A percentile compares a stretch with the other conserved stretches of the same genome.
phyloP scores from a whole-genome alignment of 139 green algal species.

The Chlorella sorokiniana region DNA sequence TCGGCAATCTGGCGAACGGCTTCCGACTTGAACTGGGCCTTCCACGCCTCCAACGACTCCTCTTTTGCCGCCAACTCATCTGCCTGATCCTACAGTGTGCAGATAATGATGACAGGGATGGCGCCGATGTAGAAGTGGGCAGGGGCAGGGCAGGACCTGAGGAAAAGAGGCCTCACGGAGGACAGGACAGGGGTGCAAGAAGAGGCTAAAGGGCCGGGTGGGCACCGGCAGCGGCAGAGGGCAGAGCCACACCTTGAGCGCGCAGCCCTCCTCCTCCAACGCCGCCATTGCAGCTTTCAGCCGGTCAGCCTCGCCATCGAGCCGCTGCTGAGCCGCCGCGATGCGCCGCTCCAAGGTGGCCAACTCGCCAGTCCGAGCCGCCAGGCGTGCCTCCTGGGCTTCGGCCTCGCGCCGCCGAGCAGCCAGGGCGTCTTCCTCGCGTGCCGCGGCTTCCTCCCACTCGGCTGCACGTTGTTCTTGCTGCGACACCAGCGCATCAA shows the following conservation, averaged over 20 bases:
- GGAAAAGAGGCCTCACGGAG: background rate
- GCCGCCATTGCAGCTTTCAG: constrained; percentile 31
- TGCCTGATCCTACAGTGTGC: constrained; percentile 17
- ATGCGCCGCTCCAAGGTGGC: constrained; percentile 11
- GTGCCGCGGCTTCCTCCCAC: constrained; percentile 41
- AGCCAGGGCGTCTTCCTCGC: constrained; percentile 33
- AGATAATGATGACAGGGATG: background rate
- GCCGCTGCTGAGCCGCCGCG: constrained; percentile 19
- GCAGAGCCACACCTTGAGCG: constrained; percentile 52
- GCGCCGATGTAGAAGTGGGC: background rate
- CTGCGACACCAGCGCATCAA: constrained; percentile 36
- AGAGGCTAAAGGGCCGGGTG: too few relatives aligned
- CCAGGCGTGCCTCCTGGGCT: constrained; percentile 6
- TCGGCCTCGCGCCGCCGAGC: constrained; percentile 20
- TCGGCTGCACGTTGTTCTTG: constrained; percentile 45
- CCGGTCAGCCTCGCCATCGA: constrained; percentile 37
- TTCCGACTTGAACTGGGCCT: constrained; percentile 52
- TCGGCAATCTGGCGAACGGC: constrained; percentile 52
- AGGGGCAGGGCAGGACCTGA: background rate
- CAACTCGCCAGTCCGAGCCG: constrained; percentile 26
- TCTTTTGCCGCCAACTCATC: constrained; percentile 50
- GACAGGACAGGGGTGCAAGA: background rate
- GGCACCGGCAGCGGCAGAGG: too few relatives aligned
- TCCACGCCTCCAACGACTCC: constrained; percentile 55
- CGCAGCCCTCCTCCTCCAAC: constrained; percentile 40